A percentile compares a stretch with the other conserved stretches of the same genome.
Evolutionary conservation across 371 early-diverging fungal species (phyloP).

Genomic region (Paraphysoderma sedebokerense): DNA sequence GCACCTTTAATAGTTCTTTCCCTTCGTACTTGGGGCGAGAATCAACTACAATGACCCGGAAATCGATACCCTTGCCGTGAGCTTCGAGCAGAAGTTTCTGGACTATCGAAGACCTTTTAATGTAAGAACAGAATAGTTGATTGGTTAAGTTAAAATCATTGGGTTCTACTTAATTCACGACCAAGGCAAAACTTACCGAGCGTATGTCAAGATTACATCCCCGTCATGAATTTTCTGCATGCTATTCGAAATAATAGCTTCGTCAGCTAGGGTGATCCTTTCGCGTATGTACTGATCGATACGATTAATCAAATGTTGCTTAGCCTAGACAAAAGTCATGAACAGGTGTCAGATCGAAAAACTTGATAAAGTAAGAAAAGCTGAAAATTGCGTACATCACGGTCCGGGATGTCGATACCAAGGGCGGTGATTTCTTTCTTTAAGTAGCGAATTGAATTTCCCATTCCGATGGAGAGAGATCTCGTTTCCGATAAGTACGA

Average conservation of each 20-base stretch:
- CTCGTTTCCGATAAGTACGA: constrained; percentile 63
- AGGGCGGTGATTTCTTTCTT: constrained; percentile 66
- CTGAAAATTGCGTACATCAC: constrained; percentile 34
- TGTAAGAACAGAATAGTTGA: constrained; percentile 4
- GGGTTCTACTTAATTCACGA: constrained; percentile 2
- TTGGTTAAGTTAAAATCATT: neutral
- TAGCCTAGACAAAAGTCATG: constrained; percentile 16
- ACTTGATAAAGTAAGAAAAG: neutral
- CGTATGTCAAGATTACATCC: constrained; percentile 87
- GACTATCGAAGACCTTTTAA: constrained; percentile 60
- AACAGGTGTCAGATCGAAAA: constrained; percentile 2
- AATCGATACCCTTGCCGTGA: constrained; percentile 51
- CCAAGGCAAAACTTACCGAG: constrained; percentile 17
- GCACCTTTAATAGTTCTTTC: constrained; percentile 1
- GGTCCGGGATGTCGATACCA: constrained; percentile 59
- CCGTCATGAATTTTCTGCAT: constrained; percentile 77
- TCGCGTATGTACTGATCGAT: constrained; percentile 84
- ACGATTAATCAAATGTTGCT: constrained; percentile 36
- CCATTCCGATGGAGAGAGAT: constrained; percentile 87
- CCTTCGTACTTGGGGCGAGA: constrained; percentile 83
- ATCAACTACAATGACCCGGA: constrained; percentile 85
- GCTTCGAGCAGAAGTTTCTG: constrained; percentile 56
- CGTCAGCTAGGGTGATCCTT: constrained; percentile 68
- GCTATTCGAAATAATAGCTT: constrained; percentile 57
- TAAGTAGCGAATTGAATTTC: constrained; percentile 78